Percentiles rank a stretch among this genome's conserved stretches.
phyloP scores from a whole-genome alignment of 768 basidiomycete genomes.

The Rhizopogon rudus region DNA sequence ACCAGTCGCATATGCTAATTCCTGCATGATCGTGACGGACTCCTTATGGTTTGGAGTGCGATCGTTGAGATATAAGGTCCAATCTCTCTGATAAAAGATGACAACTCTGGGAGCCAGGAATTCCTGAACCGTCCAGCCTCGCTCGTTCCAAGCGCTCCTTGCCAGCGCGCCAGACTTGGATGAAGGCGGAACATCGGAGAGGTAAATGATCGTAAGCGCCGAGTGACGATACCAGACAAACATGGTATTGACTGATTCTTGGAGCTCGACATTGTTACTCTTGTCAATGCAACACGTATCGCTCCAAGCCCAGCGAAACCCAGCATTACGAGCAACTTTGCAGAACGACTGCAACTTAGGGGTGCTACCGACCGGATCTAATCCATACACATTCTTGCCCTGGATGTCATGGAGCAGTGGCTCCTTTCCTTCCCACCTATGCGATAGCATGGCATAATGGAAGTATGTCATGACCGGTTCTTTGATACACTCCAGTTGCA shows the following conservation, averaged over 20 bases:
- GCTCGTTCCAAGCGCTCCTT: neutral
- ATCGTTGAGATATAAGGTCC: too few species aligned
- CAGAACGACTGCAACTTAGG: neutral
- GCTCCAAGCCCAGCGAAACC: too few species aligned
- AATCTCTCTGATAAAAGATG: slow-evolving; percentile 5
- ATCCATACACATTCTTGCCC: neutral
- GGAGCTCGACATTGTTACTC: too few species aligned
- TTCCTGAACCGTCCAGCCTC: slow-evolving; percentile 22
- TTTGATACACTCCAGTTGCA: neutral
- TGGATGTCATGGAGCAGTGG: too few species aligned
- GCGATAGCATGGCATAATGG: neutral
- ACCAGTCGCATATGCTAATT: neutral
- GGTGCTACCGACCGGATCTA: neutral
- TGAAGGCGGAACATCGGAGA: too few species aligned
- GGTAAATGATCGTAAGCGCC: too few species aligned
- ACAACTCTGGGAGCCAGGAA: slow-evolving; percentile 19
- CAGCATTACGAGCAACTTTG: too few species aligned
- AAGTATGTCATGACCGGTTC: neutral
- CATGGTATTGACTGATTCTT: too few species aligned
- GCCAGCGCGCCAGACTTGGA: too few species aligned
- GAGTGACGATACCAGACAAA: too few species aligned
- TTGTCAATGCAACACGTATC: too few species aligned
- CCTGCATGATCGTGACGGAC: neutral
- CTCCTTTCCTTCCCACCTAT: neutral
- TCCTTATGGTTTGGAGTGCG: neutral